These are phyloP conservation scores for Mucor mucedo DNA, from an alignment of 371 early-diverging fungal genomes.

Conservation along the genomic window DNA sequence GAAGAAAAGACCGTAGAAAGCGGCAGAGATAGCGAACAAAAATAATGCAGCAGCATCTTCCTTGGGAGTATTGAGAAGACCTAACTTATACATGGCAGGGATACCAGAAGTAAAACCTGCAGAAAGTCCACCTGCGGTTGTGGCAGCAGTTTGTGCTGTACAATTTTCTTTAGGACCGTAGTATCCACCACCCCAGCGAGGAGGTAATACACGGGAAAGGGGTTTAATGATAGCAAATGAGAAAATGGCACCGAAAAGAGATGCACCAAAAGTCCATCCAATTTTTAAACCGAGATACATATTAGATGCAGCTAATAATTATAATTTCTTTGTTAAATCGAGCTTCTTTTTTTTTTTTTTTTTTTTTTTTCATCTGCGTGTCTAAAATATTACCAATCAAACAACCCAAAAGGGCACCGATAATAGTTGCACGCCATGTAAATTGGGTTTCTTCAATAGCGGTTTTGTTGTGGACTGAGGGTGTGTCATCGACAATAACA, in stretches of 20 bases:
- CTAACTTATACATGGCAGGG: constrained; percentile 75
- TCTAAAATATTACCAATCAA: constrained; percentile 49
- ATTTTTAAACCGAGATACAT: constrained; percentile 75
- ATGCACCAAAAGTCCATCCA: constrained; percentile 77
- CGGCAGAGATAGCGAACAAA: constrained; percentile 61
- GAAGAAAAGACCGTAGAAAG: constrained; percentile 78
- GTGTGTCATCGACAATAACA: constrained; percentile 22
- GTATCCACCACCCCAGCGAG: constrained; percentile 59
- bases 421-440: constrained; percentile 65
- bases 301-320: constrained; percentile 69
- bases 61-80: constrained; percentile 55
- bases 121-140: constrained; percentile 73
- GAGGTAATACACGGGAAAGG: constrained; percentile 54
- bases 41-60: constrained; percentile 58
- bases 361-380: not conserved
- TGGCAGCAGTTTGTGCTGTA: constrained; percentile 73
- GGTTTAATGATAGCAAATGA: constrained; percentile 74
- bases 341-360: not conserved
- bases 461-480: constrained; percentile 8
- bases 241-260: constrained; percentile 72
- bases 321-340: not conserved
- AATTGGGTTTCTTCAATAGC: constrained; percentile 47
- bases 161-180: constrained; percentile 77
- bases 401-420: constrained; percentile 72
- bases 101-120: constrained; percentile 73